Percentiles rank a stretch among this genome's conserved stretches.
Conservation (phyloP, 129 eudicot genomes). For the Apium graveolens region DNA sequence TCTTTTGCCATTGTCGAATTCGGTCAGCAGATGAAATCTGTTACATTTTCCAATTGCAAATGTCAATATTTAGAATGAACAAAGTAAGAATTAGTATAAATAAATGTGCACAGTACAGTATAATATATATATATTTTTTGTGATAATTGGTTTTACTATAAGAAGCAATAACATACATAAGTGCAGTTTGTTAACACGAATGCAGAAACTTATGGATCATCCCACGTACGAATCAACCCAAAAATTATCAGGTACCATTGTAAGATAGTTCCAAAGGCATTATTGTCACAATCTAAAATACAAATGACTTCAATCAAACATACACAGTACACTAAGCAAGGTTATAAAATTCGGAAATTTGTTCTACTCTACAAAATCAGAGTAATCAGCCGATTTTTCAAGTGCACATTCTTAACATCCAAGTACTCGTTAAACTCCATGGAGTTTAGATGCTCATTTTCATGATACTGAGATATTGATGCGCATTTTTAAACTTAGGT, state of each 20-base stretch:
- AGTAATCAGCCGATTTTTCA: too few species aligned
- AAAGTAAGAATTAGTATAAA: not conserved
- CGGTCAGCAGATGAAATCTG: conserved; percentile 83
- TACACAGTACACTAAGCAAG: too few species aligned
- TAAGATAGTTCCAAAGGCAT: conserved; percentile 27
- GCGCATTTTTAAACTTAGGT: not conserved
- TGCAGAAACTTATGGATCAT: conserved; percentile 74
- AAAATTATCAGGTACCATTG: conserved; percentile 30
- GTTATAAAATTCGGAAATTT: too few species aligned
- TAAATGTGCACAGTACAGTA: not conserved
- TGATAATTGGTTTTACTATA: conserved; percentile 26
- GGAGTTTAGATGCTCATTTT: too few species aligned
- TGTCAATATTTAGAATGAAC: not conserved
- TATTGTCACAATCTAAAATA: conserved; percentile 19
- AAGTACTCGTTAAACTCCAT: too few species aligned
- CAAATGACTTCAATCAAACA: too few species aligned
- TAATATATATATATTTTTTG: not conserved
- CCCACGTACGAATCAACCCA: conserved; percentile 7
- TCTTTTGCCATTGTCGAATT: conserved; percentile 90
- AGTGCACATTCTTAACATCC: too few species aligned
- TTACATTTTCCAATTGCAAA: not conserved
- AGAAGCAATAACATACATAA: conserved; percentile 37
- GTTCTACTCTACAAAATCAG: too few species aligned
- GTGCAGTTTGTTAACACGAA: conserved; percentile 23
- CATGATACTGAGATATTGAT: too few species aligned